Conservation (phyloP, 768 basidiomycete genomes). For the Leccinum pellstonianum region DNA sequence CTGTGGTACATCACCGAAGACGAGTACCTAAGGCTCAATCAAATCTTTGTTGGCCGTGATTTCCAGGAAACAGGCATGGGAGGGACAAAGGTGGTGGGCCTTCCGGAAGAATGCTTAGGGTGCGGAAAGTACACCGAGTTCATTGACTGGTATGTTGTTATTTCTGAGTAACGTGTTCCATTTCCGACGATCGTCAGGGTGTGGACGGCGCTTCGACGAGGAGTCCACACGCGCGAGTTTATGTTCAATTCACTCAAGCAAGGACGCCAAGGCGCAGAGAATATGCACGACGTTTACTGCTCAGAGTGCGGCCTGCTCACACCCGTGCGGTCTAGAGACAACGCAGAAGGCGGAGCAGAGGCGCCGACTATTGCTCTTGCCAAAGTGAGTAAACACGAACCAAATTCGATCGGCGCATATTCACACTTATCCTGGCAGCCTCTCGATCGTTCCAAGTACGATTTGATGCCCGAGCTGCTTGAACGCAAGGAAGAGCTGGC, state of each 20-base stretch:
- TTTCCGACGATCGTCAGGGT: slow-evolving; percentile 4
- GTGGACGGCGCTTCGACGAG: slow-evolving; percentile 20
- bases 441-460: slow-evolving; percentile 17
- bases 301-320: slow-evolving; percentile 18
- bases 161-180: not conserved
- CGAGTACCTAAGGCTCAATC: slow-evolving; percentile 17
- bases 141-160: slow-evolving; percentile 10
- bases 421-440: slow-evolving; percentile 1
- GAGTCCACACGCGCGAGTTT: too few relatives aligned
- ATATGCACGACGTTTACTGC: slow-evolving; percentile 22
- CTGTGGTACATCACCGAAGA: slow-evolving; percentile 22
- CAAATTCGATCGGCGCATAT: not conserved
- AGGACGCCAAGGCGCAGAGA: too few relatives aligned
- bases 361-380: slow-evolving; percentile 13
- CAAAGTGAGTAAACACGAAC: not conserved
- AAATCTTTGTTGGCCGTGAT: slow-evolving; percentile 13
- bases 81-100: slow-evolving; percentile 15
- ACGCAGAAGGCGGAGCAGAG: slow-evolving; percentile 14
- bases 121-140: slow-evolving; percentile 21
- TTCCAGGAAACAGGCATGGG: slow-evolving; percentile 17
- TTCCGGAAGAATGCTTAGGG: slow-evolving; percentile 5
- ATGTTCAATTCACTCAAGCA: too few relatives aligned
- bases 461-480: slow-evolving; percentile 9
- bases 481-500: slow-evolving; percentile 3
- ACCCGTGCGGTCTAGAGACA: slow-evolving; percentile 12